These are phyloP conservation scores for Tephrocybe sp. DNA, from an alignment of 768 basidiomycete species.

Conservation along the genomic window DNA sequence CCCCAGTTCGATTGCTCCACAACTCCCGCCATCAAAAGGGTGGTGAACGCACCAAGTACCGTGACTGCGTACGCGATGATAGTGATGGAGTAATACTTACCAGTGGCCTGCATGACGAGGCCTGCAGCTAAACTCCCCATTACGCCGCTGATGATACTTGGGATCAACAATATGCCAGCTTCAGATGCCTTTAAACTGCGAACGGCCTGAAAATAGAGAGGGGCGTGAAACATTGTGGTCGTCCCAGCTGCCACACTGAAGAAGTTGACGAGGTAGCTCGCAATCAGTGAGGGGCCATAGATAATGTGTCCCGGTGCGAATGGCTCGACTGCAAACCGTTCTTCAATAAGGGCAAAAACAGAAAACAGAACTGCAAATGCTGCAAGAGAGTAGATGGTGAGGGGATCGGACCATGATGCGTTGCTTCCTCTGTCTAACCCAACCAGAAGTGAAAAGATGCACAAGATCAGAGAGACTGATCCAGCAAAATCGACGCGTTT, in stretches of 20 bases:
- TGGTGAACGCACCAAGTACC: conserved; percentile 34
- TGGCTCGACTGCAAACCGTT: conserved; percentile 49
- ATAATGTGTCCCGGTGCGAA: conserved; percentile 56
- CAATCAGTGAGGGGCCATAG: conserved; percentile 43
- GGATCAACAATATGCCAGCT: conserved; percentile 50
- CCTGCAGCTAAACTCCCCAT: conserved; percentile 51
- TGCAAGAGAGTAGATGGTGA: conserved; percentile 34
- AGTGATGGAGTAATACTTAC: conserved; percentile 52
- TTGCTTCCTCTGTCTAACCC: conserved; percentile 54
- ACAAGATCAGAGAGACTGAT: conserved; percentile 51
- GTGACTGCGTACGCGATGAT: conserved; percentile 37
- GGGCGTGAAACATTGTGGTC: conserved; percentile 47
- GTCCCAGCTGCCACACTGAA: conserved; percentile 47
- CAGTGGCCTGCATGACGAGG: conserved; percentile 53
- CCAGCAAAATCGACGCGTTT: conserved; percentile 62
- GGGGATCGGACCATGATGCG: conserved; percentile 39
- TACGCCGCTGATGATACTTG: conserved; percentile 44
- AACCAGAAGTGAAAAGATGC: conserved; percentile 54
- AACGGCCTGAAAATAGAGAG: conserved; percentile 60
- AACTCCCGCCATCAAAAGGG: conserved; percentile 43
- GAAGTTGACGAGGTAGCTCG: conserved; percentile 59
- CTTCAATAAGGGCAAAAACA: conserved; percentile 45
- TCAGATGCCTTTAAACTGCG: conserved; percentile 41
- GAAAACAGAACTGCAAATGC: conserved; percentile 30
- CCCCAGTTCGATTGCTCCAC: conserved; percentile 33